A percentile compares a stretch with the other conserved stretches of the same genome.
Evolutionary conservation across 164 flowering plant species (phyloP).

Genomic region (Aristolochia californica): DNA sequence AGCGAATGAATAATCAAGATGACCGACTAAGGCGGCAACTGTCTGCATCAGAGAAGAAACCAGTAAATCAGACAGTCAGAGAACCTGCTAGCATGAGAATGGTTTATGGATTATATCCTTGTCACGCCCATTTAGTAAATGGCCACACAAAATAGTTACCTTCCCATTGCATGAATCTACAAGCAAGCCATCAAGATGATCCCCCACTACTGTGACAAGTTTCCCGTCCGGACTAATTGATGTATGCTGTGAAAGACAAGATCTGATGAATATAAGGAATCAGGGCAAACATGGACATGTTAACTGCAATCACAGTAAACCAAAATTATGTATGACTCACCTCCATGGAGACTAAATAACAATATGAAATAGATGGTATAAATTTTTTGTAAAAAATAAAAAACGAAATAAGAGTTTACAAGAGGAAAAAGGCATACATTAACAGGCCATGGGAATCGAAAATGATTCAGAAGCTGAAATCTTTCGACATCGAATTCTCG

Average conservation of each 20-base stretch:
- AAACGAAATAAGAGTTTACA: too few relatives aligned
- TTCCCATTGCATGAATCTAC: conserved; percentile 57
- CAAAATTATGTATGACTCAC: too few relatives aligned
- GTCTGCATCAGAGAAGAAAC: conserved; percentile 17
- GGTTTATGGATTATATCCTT: too few relatives aligned
- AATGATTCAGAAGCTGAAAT: conserved; percentile 54
- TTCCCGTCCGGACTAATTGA: conserved; percentile 64
- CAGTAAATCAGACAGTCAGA: background rate
- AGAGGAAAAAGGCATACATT: conserved; percentile 37
- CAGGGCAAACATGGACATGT: background rate
- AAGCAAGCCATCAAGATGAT: conserved; percentile 45
- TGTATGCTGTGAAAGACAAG: conserved; percentile 48
- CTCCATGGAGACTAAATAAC: too few relatives aligned
- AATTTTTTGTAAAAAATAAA: background rate
- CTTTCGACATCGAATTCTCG: conserved; percentile 59
- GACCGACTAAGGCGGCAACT: conserved; percentile 37
- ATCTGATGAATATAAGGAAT: background rate
- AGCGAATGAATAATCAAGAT: conserved; percentile 53
- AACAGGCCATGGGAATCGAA: conserved; percentile 61
- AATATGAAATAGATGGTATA: too few relatives aligned
- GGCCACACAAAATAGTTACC: conserved; percentile 20
- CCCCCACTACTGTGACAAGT: conserved; percentile 57
- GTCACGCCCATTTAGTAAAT: too few relatives aligned
- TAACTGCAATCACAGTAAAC: background rate
- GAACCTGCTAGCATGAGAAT: too few relatives aligned